These are phyloP conservation scores for Plasmopara halstedii DNA, from an alignment of 352 stramenopile species.

Conservation along the genomic window DNA sequence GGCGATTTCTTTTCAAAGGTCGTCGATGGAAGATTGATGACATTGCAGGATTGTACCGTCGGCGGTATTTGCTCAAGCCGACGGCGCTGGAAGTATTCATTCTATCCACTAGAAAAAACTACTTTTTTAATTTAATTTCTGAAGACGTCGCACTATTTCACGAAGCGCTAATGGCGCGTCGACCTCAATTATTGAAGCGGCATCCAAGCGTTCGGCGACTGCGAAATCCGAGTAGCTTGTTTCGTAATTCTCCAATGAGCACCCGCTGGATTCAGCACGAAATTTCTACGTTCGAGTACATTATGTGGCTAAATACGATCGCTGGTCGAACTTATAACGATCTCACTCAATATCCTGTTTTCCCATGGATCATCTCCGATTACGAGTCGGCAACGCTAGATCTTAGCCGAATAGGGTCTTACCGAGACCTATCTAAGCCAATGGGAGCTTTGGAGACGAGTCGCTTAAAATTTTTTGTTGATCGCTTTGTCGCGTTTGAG, in stretches of 20 bases:
- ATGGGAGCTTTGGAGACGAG: constrained; percentile 94
- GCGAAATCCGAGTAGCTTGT: constrained; percentile 72
- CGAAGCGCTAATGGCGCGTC: constrained; percentile 50
- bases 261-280: constrained; percentile 72
- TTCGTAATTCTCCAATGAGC: constrained; percentile 69
- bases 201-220: constrained; percentile 70
- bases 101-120: constrained; percentile 76
- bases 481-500: constrained; percentile 90
- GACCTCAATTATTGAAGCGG: constrained; percentile 52
- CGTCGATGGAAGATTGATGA: constrained; percentile 67
- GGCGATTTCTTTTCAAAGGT: constrained; percentile 69
- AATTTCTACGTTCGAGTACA: constrained; percentile 96
- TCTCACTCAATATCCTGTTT: constrained; percentile 95
- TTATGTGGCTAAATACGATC: constrained; percentile 89
- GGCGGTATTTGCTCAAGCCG: constrained; percentile 75
- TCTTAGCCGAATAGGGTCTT: constrained; percentile 67
- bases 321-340: constrained; percentile 88
- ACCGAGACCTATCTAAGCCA: constrained; percentile 95
- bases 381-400: constrained; percentile 76
- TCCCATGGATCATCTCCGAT: constrained; percentile 87
- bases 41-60: constrained; percentile 54
- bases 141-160: constrained; percentile 56
- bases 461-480: constrained; percentile 89
- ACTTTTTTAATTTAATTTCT: constrained; percentile 70
- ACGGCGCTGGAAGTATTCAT: constrained; percentile 80